phyloP scores from a whole-genome alignment of 805 yeast species.

The Brettanomyces anomalus region DNA sequence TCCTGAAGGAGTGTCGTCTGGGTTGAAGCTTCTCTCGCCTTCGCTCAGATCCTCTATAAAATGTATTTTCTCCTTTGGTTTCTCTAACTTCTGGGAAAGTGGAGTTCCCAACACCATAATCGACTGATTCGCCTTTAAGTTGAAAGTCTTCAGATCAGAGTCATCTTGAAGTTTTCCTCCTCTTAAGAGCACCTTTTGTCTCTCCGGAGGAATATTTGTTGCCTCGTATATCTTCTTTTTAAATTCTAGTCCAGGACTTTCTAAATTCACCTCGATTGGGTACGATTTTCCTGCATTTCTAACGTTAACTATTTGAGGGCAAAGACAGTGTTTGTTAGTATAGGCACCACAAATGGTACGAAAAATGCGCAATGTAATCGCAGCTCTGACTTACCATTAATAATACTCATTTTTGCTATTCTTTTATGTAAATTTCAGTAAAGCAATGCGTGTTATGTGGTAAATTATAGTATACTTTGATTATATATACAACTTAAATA shows the following conservation, averaged over 20 bases:
- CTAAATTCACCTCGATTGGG: slow-evolving; percentile 45
- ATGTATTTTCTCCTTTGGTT: slow-evolving; percentile 45
- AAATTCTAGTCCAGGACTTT: slow-evolving; percentile 50
- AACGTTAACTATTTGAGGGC: slow-evolving; percentile 28
- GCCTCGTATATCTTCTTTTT: slow-evolving; percentile 61
- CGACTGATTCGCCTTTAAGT: slow-evolving; percentile 53
- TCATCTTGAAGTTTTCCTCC: slow-evolving; percentile 84
- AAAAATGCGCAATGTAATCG: no score
- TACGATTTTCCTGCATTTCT: slow-evolving; percentile 65
- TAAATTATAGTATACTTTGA: no score
- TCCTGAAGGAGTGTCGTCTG: slow-evolving; percentile 48
- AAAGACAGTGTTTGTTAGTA: neutral
- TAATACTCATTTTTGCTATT: neutral
- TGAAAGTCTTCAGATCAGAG: slow-evolving; percentile 36
- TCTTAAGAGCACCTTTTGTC: slow-evolving; percentile 85
- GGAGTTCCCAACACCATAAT: slow-evolving; percentile 93
- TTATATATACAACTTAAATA: no score
- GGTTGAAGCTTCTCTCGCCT: slow-evolving; percentile 11
- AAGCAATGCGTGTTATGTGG: no score
- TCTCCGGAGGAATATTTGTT: slow-evolving; percentile 77
- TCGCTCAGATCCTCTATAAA: slow-evolving; percentile 56
- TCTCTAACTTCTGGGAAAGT: slow-evolving; percentile 26
- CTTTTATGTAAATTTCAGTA: no score
- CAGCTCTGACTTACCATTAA: neutral
- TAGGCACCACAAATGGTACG: neutral